A percentile compares a stretch with the other conserved stretches of the same genome.
phyloP scores from a whole-genome alignment of 116 monocot species.

The Trichopus zeylanicus region DNA sequence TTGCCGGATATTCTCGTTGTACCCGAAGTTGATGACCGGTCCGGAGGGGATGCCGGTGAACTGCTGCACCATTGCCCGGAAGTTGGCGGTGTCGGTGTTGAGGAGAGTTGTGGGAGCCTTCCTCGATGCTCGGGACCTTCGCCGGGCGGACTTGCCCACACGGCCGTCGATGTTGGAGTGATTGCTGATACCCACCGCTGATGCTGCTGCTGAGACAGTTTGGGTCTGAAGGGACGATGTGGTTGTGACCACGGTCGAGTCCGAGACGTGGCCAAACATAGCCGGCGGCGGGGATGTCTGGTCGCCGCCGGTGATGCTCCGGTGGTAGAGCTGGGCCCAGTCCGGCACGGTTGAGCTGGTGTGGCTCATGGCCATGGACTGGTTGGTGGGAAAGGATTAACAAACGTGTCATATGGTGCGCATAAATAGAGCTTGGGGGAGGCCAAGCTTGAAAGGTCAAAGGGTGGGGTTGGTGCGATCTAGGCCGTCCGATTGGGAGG shows the following conservation, averaged over 20 bases:
- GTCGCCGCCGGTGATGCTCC: neutral
- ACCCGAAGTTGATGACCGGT: slow-evolving; percentile 12
- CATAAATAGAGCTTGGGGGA: neutral
- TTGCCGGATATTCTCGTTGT: neutral
- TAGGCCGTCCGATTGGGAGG: neutral
- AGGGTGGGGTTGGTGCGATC: neutral
- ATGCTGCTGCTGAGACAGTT: neutral
- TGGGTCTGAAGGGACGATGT: neutral
- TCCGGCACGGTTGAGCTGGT: neutral
- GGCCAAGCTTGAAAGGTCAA: neutral
- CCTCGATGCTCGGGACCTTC: slow-evolving; percentile 44
- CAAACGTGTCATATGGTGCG: neutral
- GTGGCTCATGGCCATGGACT: slow-evolving; percentile 14
- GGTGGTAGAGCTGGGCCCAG: slow-evolving; percentile 10
- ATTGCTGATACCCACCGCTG: neutral
- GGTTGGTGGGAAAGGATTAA: neutral
- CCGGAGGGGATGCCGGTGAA: slow-evolving; percentile 61
- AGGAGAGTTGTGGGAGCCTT: slow-evolving; percentile 67
- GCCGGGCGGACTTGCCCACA: slow-evolving; percentile 20
- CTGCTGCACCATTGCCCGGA: slow-evolving; percentile 86
- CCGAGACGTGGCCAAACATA: neutral
- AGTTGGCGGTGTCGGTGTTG: slow-evolving; percentile 74
- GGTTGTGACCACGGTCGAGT: neutral
- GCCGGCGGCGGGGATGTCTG: neutral
- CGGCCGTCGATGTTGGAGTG: slow-evolving; percentile 4